These are phyloP conservation scores for Beauveria medogensis DNA, from an alignment of 2,329 filamentous ascomycete species.

Conservation along the genomic window DNA sequence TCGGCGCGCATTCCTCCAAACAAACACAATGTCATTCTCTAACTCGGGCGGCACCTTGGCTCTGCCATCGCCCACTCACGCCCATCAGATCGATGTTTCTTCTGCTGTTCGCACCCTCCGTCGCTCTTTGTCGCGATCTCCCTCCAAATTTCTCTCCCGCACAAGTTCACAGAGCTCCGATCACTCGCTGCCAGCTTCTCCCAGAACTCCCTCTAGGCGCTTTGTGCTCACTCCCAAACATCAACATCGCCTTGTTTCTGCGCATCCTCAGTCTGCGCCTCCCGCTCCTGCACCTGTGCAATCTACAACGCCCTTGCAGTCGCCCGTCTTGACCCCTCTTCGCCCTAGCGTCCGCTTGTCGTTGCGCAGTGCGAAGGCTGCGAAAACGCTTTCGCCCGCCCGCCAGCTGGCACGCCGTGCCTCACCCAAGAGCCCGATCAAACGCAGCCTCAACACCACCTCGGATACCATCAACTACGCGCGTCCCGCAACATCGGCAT, in stretches of 20 bases:
- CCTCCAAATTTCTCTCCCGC: conserved; percentile 70
- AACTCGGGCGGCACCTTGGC: conserved; percentile 70
- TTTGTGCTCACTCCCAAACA: conserved; percentile 30
- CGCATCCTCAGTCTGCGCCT: conserved; percentile 27
- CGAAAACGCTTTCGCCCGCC: conserved; percentile 42
- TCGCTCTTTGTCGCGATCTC: conserved; percentile 85
- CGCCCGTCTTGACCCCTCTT: conserved; percentile 56
- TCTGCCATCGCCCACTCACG: conserved; percentile 76
- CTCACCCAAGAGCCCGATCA: conserved; percentile 73
- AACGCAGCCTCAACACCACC: conserved; percentile 65
- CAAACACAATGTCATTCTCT: conserved; percentile 47
- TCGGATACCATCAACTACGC: conserved; percentile 63
- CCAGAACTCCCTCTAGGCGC: conserved; percentile 45
- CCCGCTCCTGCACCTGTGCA: conserved; percentile 18
- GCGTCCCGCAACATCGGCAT: conserved; percentile 35
- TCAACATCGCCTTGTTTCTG: conserved; percentile 22
- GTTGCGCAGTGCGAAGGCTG: conserved; percentile 53
- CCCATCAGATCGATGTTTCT: conserved; percentile 74
- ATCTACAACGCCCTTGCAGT: conserved; percentile 25
- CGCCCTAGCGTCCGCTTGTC: conserved; percentile 60
- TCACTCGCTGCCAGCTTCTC: conserved; percentile 36
- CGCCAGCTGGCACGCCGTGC: conserved; percentile 56
- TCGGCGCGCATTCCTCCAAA: conserved; percentile 21
- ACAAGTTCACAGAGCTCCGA: conserved; percentile 40
- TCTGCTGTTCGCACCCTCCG: conserved; percentile 75